These are phyloP conservation scores for Picochlorum sp. DNA, from an alignment of 139 green algal species.

Conservation along the genomic window DNA sequence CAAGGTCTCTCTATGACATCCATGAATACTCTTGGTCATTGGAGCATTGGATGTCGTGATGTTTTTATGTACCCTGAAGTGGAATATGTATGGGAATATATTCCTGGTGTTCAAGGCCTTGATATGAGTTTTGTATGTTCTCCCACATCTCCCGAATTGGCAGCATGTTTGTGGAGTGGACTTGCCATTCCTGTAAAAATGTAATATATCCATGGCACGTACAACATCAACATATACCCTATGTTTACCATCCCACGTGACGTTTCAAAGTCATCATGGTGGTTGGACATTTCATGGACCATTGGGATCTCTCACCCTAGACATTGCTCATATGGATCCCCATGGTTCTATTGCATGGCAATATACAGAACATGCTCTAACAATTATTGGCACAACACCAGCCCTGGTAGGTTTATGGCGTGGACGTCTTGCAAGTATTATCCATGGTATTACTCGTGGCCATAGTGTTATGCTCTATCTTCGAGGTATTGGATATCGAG, in stretches of 20 bases:
- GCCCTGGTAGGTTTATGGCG: background rate
- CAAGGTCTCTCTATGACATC: background rate
- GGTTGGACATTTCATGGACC: background rate
- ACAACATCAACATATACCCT: background rate
- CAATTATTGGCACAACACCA: background rate
- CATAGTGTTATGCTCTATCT: slow-evolving; percentile 29
- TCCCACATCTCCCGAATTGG: background rate
- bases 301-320: background rate
- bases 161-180: background rate
- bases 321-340: slow-evolving; percentile 2
- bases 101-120: slow-evolving; percentile 15
- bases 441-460: slow-evolving; percentile 20
- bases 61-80: slow-evolving; percentile 29
- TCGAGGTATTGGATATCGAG: slow-evolving; percentile 34
- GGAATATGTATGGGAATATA: slow-evolving; percentile 26
- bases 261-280: background rate
- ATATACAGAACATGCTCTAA: background rate
- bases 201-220: no score
- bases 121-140: slow-evolving; percentile 16
- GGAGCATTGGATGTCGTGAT: slow-evolving; percentile 16
- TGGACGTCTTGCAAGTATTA: slow-evolving; percentile 11
- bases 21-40: background rate
- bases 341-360: background rate
- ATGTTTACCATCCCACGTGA: background rate
- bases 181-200: slow-evolving; percentile 1